phyloP scores from a whole-genome alignment of 2,329 filamentous ascomycete genomes.

The Neoascochyta sp. region DNA sequence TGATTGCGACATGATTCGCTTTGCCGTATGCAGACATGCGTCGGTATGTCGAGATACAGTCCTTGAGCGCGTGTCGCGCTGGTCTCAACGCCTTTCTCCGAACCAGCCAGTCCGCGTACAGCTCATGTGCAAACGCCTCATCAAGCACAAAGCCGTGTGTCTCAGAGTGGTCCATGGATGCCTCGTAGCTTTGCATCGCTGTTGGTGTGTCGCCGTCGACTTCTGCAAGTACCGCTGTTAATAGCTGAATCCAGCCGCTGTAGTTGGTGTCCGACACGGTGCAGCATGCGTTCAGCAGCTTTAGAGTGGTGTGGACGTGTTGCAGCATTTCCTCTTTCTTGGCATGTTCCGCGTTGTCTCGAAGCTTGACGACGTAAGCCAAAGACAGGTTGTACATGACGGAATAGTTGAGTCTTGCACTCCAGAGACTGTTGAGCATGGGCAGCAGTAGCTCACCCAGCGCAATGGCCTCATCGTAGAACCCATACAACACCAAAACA shows the following conservation, averaged over 20 bases:
- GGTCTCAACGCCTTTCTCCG: constrained; percentile 62
- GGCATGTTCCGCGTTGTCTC: constrained; percentile 34
- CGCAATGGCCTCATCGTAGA: constrained; percentile 41
- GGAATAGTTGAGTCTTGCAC: constrained; percentile 43
- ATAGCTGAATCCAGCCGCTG: constrained; percentile 62
- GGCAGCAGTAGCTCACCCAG: constrained; percentile 43
- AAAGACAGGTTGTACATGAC: constrained; percentile 45
- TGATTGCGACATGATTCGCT: constrained; percentile 62
- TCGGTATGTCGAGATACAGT: constrained; percentile 65
- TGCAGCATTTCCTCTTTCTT: constrained; percentile 50
- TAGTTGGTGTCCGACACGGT: constrained; percentile 68
- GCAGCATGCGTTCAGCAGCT: constrained; percentile 62
- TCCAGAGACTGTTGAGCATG: constrained; percentile 44
- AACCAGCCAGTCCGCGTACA: constrained; percentile 69
- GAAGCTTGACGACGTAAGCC: constrained; percentile 39
- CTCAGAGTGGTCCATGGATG: constrained; percentile 67
- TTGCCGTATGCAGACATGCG: constrained; percentile 67
- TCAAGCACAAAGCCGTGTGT: constrained; percentile 65
- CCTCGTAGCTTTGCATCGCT: constrained; percentile 64
- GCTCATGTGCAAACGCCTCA: constrained; percentile 68
- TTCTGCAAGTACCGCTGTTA: constrained; percentile 67
- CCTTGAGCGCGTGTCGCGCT: constrained; percentile 64
- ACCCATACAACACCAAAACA: constrained; percentile 43
- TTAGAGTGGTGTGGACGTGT: constrained; percentile 54
- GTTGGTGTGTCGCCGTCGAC: constrained; percentile 51